Evolutionary conservation across 1,284 basidiomycete genomes (phyloP).

Genomic region (Ganoderma boninense): DNA sequence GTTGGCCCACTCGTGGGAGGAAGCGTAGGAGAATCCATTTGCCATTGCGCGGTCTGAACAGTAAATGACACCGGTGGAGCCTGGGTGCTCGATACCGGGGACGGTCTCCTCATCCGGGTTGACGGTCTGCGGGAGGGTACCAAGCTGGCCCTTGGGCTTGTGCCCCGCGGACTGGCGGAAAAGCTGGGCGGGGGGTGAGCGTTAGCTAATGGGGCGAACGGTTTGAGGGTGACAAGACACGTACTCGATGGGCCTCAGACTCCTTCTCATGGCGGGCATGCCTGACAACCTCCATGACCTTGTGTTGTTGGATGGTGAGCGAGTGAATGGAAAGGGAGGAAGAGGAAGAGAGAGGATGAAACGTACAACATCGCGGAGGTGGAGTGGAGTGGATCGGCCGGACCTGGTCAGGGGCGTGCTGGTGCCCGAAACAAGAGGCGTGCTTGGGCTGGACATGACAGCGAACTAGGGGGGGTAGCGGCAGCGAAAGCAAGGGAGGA

Average conservation of each 20-base stretch:
- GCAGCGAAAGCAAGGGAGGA: neutral
- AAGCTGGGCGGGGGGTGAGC: conserved; percentile 52
- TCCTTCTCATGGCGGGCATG: conserved; percentile 73
- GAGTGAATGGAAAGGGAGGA: conserved; percentile 27
- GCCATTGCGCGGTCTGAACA: conserved; percentile 90
- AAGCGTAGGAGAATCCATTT: conserved; percentile 85
- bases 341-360: neutral
- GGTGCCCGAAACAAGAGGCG: conserved; percentile 24
- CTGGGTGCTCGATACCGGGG: conserved; percentile 82
- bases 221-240: conserved; percentile 13
- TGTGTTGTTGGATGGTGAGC: conserved; percentile 38
- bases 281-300: conserved; percentile 47
- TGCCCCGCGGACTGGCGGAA: conserved; percentile 78
- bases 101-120: conserved; percentile 86
- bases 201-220: neutral
- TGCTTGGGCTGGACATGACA: neutral
- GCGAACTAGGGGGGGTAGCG: conserved; percentile 6
- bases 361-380: conserved; percentile 36
- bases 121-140: conserved; percentile 68
- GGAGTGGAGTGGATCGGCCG: conserved; percentile 38
- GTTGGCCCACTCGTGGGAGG: conserved; percentile 86
- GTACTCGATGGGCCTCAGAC: conserved; percentile 85
- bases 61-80: conserved; percentile 85
- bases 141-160: conserved; percentile 51
- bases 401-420: conserved; percentile 33